Evolutionary conservation across 345 rosid genomes (phyloP), one percentile per base, ranked within the genome.

Genomic region (Ceriops decandra): DNA sequence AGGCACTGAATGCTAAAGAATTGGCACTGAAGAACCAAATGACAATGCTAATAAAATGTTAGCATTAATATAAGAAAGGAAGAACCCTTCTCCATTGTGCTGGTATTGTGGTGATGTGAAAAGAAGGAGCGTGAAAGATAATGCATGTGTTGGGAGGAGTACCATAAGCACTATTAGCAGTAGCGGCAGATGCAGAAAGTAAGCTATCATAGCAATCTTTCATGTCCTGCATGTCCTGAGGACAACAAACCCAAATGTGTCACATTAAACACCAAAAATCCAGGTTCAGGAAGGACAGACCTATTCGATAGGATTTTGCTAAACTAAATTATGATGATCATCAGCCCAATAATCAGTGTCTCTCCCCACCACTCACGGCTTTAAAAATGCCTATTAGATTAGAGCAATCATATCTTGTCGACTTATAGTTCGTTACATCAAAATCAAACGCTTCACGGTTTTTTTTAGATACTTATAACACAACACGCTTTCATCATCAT

Each of bases 151-250:
- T 59, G 27, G 24, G 68, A 63, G n/a, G 20, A 13, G 27, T 85
- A 95, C 99, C 99, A 67, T 80, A 95, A 54, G 97, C 96, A 68
- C 97, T 86, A 73, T 95, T 95, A n/a, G 98, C 98, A 1, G 91
- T 86, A 16, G 86, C 96, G 19, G 98, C 95, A 73, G 99, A 98
- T 2, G 98, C 97, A 60, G 98, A 80, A 72, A 95, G 95, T 67
- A 95, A 85, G 80, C 96, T 90, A 77, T 95, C 99, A 26, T 90
- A 95, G 80, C 99, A 90, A 59, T 86, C 80, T 84, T 85, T 84
- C 95, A 95, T 90, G 57, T 85, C 88, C 67, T 82, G 88, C 98
- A 95, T 85, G 52, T 92, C 97, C 99, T 95, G 73, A 22, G 66
- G 22, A 68, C 47, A 49, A 62, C 72, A 76, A 75, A 66, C 60